These are phyloP conservation scores for Rhododendron griersonianum DNA, from an alignment of 148 eudicot genomes.

Conservation along the genomic window DNA sequence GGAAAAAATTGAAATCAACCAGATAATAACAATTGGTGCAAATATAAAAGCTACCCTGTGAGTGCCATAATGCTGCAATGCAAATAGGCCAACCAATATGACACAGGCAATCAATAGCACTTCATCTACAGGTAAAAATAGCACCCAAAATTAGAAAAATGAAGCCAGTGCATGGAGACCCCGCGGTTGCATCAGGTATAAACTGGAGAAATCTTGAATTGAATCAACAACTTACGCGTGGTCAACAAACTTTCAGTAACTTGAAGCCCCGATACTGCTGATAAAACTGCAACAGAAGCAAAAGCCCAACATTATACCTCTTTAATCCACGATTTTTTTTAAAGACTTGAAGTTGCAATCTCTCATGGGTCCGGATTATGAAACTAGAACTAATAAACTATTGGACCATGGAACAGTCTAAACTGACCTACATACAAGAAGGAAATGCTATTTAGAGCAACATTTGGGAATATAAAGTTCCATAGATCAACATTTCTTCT, in stretches of 20 bases:
- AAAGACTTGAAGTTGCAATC: background rate
- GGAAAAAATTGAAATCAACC: constrained; percentile 75
- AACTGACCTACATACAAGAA: background rate
- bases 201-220: background rate
- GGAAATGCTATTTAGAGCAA: background rate
- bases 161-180: background rate
- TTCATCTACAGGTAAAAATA: constrained; percentile 38
- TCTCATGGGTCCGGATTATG: background rate
- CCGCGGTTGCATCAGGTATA: background rate
- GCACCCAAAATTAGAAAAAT: constrained; percentile 1
- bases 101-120: constrained; percentile 60
- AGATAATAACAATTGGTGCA: constrained; percentile 80
- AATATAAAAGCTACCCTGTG: constrained; percentile 83
- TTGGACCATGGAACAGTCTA: background rate
- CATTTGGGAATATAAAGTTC: background rate
- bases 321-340: constrained; percentile 3
- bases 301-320: background rate
- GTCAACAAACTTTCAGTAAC: constrained; percentile 34
- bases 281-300: constrained; percentile 59
- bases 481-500: background rate
- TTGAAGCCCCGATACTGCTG: constrained; percentile 89
- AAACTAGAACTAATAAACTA: background rate
- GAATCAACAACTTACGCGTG: constrained; percentile 41
- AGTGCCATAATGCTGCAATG: constrained; percentile 91
- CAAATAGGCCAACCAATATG: constrained; percentile 85